Evolutionary conservation across 2,329 filamentous ascomycete species (phyloP), one percentile per base, ranked within the genome.

Genomic region (Canariomyces notabilis): DNA sequence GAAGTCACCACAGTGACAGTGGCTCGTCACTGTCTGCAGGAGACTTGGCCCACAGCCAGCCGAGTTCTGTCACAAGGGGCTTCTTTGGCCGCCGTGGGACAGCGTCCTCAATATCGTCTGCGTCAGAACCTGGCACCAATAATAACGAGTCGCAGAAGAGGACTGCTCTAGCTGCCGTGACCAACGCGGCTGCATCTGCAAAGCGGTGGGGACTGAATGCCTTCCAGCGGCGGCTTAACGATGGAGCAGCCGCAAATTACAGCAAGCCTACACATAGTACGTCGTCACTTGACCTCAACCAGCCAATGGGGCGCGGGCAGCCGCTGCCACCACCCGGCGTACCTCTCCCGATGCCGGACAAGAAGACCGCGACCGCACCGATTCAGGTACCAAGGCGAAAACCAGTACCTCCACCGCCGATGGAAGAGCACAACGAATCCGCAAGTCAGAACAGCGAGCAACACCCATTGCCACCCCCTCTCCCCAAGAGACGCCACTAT

Each of bases 271-370:
- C 34, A 6, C 56, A 59, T 9, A 31, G 35, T 8, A 52, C 56
- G 16, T 47, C 59, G 20, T 51, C 56, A 14, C 37, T 79, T 50
- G 64, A 80, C 66, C 54, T 77, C 49, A 67, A 64, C 53, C 79
- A 87, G 57, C 89, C 89, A 2, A 89, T 94, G 71, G 89, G 89
- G 1, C 78, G 89, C 32, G 89, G 89, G 0, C 83, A 85, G 56
- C 89, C 89, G 1, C 70, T 95, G 15, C 89, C 88, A 37, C 88
- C 89, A 7, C 87, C 85, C 2, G 89, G 89, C 2, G 82, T 77
- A 36, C 89, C 89, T 3, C 73, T 95, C 1, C 89, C 89, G 2
- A 79, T 73, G 34, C 84, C 83, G 1, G 79, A 82, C 29, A 77
- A 73, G 44, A 76, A 72, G 47, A 75, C 78, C 6, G 80, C 77